Base-by-base conservation (phyloP, 1,284 basidiomycete genomes). In the Sporisorium graminicola region DNA sequence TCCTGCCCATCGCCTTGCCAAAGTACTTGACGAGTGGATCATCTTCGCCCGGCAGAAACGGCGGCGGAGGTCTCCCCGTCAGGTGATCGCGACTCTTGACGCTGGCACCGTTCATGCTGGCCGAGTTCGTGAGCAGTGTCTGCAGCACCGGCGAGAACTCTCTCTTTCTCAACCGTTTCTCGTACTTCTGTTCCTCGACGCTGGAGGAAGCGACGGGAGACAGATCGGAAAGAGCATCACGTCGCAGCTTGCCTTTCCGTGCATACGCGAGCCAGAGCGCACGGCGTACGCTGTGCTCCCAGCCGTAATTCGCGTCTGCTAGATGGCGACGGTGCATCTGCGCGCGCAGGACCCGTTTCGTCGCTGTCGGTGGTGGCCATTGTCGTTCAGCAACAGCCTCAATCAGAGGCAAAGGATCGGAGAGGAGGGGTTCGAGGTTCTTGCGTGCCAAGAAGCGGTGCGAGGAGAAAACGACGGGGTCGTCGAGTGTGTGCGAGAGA, bases 241-340 rank as follows among this genome's bases (percentile, higher is more conserved):
- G 51, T 1, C 68, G 61, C 4, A 76, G 62, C 24, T 72, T 76
- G 5, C 74, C 74, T 1, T 9, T 40, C 3, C 68, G 53, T 6
- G 56, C 74, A 27, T 76, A 76, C 10, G 74, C 74, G 9, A 72
- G 50, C 1, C 52, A 61, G 29, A 76, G 58, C 0, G 68, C 54
- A 20, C 74, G 68, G 4, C 40, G n/a, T 0, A 76, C 65, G 5
- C 68, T 54, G 18, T 76, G 74, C 35, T 61, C 54, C 74, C 74
- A 76, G 16, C 74, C 74, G 14, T 58, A 58, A 7, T 76, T 76
- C 0, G 74, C 74, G 22, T 76, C 74, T 29, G 74, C 69, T 2
- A 76, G 44, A 2, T 76, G 68, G 2, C 74, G 57, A 14, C 68
- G 74, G 16, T 76, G 74, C 3, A n/a, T n/a, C 22, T 49, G 40